These are phyloP conservation scores for Diaporthe amygdali DNA, from an alignment of 2,329 filamentous ascomycete genomes.

Conservation along the genomic window DNA sequence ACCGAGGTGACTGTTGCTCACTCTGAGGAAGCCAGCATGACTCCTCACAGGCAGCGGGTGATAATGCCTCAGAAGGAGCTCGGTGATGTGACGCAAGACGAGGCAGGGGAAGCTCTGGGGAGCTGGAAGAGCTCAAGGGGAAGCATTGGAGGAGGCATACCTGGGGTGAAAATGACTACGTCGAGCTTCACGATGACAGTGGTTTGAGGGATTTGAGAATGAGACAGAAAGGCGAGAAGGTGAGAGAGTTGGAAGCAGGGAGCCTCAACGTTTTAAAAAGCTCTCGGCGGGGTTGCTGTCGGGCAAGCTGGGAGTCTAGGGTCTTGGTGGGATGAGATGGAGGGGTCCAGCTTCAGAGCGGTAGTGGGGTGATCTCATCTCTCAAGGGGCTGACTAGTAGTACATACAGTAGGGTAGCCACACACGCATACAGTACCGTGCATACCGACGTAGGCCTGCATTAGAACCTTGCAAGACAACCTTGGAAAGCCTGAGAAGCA, in stretches of 20 bases:
- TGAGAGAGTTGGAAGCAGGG: not conserved
- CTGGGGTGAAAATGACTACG: conserved; percentile 15
- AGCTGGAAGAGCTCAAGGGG: not conserved
- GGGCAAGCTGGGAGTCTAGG: conserved; percentile 7
- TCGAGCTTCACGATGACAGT: conserved; percentile 18
- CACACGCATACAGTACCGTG: too few species aligned
- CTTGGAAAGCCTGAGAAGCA: not conserved
- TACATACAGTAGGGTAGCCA: not conserved
- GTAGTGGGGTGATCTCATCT: conserved; percentile 15
- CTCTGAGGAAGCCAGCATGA: not conserved
- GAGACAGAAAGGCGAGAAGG: conserved; percentile 10
- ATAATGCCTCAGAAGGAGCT: conserved; percentile 25
- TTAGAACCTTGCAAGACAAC: conserved; percentile 2
- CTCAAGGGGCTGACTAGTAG: not conserved
- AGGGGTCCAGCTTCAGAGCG: conserved; percentile 16
- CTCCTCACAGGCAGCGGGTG: not conserved
- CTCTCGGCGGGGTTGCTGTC: conserved; percentile 19
- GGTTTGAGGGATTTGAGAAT: conserved; percentile 6
- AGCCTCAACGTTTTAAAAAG: conserved; percentile 25
- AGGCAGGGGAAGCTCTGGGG: not conserved
- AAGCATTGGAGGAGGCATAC: conserved; percentile 6
- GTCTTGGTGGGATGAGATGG: conserved; percentile 23
- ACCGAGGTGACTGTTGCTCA: not conserved
- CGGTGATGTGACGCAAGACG: not conserved
- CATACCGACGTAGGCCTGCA: not conserved